phyloP scores from a whole-genome alignment of 306 rosid genomes.

The Carpinus viminea region DNA sequence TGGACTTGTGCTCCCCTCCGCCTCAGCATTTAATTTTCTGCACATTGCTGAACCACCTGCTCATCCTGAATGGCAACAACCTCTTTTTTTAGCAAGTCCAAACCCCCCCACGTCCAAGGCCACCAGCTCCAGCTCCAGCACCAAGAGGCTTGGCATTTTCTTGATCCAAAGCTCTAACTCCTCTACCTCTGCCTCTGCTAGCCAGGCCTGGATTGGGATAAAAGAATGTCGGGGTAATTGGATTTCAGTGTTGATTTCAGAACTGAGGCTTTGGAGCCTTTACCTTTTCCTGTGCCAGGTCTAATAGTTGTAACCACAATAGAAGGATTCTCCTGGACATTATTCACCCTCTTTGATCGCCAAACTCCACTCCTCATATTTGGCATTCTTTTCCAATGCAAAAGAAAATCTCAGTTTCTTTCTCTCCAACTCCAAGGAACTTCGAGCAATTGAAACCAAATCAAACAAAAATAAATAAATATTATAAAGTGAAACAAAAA shows the following conservation, averaged over 20 bases:
- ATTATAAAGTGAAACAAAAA: background rate
- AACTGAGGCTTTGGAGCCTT: background rate
- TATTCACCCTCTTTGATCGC: constrained; percentile 47
- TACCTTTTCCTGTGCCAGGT: constrained; percentile 26
- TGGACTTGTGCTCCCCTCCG: constrained; percentile 70
- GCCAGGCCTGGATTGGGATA: constrained; percentile 58
- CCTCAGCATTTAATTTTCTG: constrained; percentile 68
- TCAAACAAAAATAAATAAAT: background rate
- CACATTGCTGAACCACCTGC: constrained; percentile 36
- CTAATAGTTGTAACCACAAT: constrained; percentile 38
- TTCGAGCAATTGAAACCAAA: constrained; percentile 4
- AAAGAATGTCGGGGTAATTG: constrained; percentile 6
- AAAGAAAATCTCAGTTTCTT: no score
- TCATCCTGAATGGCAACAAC: constrained; percentile 33
- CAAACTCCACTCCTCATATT: constrained; percentile 49
- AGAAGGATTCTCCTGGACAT: constrained; percentile 37
- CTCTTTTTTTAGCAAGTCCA: constrained; percentile 30
- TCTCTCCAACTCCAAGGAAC: background rate
- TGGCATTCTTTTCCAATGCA: constrained; percentile 35
- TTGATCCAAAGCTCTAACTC: constrained; percentile 44
- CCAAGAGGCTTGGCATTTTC: constrained; percentile 51
- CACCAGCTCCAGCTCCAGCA: constrained; percentile 43
- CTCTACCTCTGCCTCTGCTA: constrained; percentile 85
- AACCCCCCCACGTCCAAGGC: constrained; percentile 33
- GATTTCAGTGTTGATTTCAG: background rate